Percentiles rank a stretch among this genome's conserved stretches.
phyloP scores from a whole-genome alignment of 164 flowering plant species.

The Stephania japonica region DNA sequence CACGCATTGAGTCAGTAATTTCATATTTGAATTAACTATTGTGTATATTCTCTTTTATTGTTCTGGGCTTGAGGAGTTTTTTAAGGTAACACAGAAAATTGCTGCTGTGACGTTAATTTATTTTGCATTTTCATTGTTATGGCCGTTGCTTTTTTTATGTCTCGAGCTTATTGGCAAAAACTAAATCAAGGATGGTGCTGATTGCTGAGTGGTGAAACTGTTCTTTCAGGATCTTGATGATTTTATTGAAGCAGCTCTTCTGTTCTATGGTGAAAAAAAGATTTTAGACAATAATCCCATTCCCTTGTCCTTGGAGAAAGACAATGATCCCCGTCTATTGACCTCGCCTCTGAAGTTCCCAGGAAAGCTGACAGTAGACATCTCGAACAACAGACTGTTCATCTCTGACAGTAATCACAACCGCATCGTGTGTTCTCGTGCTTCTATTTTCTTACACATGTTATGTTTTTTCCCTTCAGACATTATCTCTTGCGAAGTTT shows the following conservation, averaged over 20 bases:
- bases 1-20: too few species aligned
- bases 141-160: neutral
- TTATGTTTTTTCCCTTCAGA: neutral
- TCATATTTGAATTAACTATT: too few species aligned
- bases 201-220: neutral
- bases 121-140: neutral
- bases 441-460: slow-evolving; percentile 14
- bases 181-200: neutral
- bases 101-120: neutral
- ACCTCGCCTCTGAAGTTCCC: slow-evolving; percentile 92
- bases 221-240: slow-evolving; percentile 77
- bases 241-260: slow-evolving; percentile 86
- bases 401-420: slow-evolving; percentile 97
- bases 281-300: slow-evolving; percentile 54
- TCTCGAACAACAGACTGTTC: slow-evolving; percentile 78
- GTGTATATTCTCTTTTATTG: too few species aligned
- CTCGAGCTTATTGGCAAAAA: neutral
- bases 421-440: slow-evolving; percentile 61
- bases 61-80: too few species aligned
- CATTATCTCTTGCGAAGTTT: neutral
- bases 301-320: slow-evolving; percentile 75
- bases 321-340: slow-evolving; percentile 65
- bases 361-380: slow-evolving; percentile 84
- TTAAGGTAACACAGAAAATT: neutral
- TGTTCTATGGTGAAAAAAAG: slow-evolving; percentile 66